Evolutionary conservation across 2,329 filamentous ascomycete genomes (phyloP).

Genomic region (Xylariaceae sp.): DNA sequence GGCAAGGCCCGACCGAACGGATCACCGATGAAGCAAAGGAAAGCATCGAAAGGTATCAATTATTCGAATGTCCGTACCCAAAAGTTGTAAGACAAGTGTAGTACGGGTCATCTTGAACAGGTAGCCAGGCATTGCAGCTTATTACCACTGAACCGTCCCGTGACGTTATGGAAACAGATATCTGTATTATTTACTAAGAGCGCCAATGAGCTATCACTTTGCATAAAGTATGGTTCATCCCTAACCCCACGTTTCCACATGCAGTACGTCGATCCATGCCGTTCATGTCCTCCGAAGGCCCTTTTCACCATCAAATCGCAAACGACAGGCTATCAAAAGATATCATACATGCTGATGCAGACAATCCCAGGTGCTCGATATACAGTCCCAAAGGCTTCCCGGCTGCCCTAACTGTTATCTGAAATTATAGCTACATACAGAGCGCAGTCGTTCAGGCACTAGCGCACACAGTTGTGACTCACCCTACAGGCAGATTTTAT

Average conservation of each 20-base stretch:
- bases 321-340: not conserved
- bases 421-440: too few species aligned
- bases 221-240: slow-evolving; percentile 17
- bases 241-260: slow-evolving; percentile 11
- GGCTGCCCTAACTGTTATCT: too few species aligned
- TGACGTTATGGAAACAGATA: too few species aligned
- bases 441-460: too few species aligned
- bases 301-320: slow-evolving; percentile 8
- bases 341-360: not conserved
- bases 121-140: too few species aligned
- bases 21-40: slow-evolving; percentile 20
- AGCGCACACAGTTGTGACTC: too few species aligned
- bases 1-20: slow-evolving; percentile 16
- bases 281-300: too few species aligned
- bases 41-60: not conserved
- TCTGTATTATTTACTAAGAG: too few species aligned
- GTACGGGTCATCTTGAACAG: too few species aligned
- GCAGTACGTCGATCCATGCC: slow-evolving; percentile 20
- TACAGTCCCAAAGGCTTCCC: too few species aligned
- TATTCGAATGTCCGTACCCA: not conserved
- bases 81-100: not conserved
- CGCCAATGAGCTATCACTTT: not conserved
- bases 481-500: too few species aligned
- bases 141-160: too few species aligned
- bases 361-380: not conserved